Base-by-base conservation (phyloP, 805 yeast genomes). In the Barnettozyma wickerhamii region DNA sequence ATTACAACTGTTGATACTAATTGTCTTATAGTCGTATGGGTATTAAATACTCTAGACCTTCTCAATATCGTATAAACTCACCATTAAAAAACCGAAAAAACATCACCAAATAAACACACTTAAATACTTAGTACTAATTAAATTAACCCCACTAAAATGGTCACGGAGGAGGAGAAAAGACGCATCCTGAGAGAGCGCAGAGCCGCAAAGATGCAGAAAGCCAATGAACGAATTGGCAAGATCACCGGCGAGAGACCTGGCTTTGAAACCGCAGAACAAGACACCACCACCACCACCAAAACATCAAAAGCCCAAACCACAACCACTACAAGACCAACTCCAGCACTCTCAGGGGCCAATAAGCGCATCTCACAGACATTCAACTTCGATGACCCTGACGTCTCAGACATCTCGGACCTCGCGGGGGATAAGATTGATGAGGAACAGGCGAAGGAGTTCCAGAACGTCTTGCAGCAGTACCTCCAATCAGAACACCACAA, bases 101-200 rank as follows among this genome's bases (percentile, higher is more conserved):
- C 17, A 7, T 10, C 10, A 28, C 14, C 7, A 7, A 28, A 28
- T 15, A 28, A 28, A 9, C 7, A 15, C 14, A 15, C 10, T 9
- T n/a, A 7, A 28, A 15, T 12, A 28, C 30, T 28, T 28, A n/a
- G 14, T 13, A 15, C 10, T 7, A 28, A n/a, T 9, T 15, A 12
- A 12, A 12, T 23, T n/a, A 7, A 19, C 32, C 21, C 19, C 9
- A 9, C 7, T 13, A 14, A 27, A 27, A 37, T 37, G 44, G 30
- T 28, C 18, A 32, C 42, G 3, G 59, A 54, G 19, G 56, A 53
- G 3, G 61, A 56, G 37, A 56, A 56, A 36, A 47, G 61, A 29
- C 40, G 49, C 34, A 31, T 42, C 4, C 38, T 55, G 2, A 48
- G 61, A 19, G 60, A 56, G 40, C 52, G 60, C 33, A 39, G 61